These are phyloP conservation scores for Pseudoturritis turrita DNA, from an alignment of 345 rosid species.

Conservation along the genomic window DNA sequence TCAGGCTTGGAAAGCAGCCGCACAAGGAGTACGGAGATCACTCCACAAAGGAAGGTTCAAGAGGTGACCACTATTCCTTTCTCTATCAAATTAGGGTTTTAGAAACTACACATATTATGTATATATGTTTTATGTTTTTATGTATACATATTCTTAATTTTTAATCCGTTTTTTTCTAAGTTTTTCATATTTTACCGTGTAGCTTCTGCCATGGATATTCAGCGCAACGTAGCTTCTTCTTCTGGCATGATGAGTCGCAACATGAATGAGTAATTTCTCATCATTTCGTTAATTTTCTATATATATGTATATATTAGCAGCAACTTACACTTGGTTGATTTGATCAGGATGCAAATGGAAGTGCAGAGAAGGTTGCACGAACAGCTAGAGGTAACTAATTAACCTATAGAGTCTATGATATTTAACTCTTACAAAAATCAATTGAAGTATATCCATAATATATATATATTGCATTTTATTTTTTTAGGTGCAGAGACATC, in stretches of 20 bases:
- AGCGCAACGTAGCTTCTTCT: conserved; percentile 78
- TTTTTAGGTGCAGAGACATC: conserved; percentile 86
- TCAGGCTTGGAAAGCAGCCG: conserved; percentile 99
- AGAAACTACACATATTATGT: background rate
- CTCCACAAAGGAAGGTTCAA: conserved; percentile 82
- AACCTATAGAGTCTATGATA: background rate
- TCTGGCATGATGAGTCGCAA: conserved; percentile 83
- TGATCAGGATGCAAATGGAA: conserved; percentile 98
- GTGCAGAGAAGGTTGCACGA: conserved; percentile 98
- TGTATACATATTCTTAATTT: background rate
- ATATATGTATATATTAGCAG: background rate
- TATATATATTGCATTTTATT: background rate
- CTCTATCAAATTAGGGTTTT: conserved; percentile 32
- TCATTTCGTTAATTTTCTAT: background rate
- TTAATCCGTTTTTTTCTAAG: background rate
- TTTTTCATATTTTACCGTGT: background rate
- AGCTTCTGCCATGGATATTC: conserved; percentile 83
- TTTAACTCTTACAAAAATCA: background rate
- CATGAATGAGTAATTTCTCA: conserved; percentile 76
- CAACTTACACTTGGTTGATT: conserved; percentile 50
- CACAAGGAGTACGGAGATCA: conserved; percentile 98
- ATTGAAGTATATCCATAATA: background rate
- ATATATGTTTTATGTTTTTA: background rate
- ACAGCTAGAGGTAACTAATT: conserved; percentile 74
- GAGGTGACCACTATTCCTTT: conserved; percentile 35